Evolutionary conservation across 1,284 basidiomycete genomes (phyloP).

Genomic region (Melampsora americana): DNA sequence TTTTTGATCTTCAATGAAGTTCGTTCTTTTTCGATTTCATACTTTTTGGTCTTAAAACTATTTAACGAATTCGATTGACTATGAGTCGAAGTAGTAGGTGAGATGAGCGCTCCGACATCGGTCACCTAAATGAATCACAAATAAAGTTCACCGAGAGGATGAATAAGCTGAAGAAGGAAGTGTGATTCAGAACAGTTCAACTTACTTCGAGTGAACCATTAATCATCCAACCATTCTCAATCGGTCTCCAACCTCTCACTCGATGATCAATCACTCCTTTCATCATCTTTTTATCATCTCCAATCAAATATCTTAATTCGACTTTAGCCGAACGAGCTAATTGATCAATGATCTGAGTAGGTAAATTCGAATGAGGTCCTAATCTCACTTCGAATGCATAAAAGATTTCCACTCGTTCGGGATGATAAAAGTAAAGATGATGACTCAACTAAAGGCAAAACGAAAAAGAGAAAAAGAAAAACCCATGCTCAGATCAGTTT

Average conservation of each 20-base stretch:
- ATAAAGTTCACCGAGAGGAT: too few relatives aligned
- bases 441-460: slow-evolving; percentile 16
- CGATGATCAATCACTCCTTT: slow-evolving; percentile 14
- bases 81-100: too few relatives aligned
- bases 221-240: slow-evolving; percentile 17
- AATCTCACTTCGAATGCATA: slow-evolving; percentile 27
- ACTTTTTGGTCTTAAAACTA: too few relatives aligned
- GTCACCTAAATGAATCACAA: too few relatives aligned
- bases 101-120: too few relatives aligned
- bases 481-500: too few relatives aligned
- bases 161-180: too few relatives aligned
- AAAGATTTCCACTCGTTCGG: slow-evolving; percentile 17
- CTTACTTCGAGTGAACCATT: slow-evolving; percentile 32
- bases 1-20: too few relatives aligned
- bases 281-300: slow-evolving; percentile 12
- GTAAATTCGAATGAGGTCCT: slow-evolving; percentile 7
- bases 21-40: too few relatives aligned
- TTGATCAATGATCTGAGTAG: slow-evolving; percentile 11
- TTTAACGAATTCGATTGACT: too few relatives aligned
- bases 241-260: neutral
- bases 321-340: slow-evolving; percentile 23
- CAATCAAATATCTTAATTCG: slow-evolving; percentile 19
- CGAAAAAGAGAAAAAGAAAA: too few relatives aligned
- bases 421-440: slow-evolving; percentile 25
- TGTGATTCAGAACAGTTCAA: neutral